Base-by-base conservation (phyloP, 331 rosid species). In the Prunus yedoensis region DNA sequence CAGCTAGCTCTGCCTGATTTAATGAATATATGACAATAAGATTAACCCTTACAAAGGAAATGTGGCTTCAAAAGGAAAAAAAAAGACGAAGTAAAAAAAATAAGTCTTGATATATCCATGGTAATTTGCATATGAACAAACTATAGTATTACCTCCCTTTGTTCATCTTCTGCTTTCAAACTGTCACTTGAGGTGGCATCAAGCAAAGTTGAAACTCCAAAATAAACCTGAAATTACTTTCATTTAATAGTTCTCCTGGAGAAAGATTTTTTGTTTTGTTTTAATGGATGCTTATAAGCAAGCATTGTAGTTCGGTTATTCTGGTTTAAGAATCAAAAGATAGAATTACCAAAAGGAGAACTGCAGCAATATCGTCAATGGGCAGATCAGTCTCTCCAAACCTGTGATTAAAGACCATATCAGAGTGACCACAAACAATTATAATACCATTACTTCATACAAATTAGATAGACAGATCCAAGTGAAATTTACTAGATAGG, bases 1-100 rank as follows among this genome's bases (percentile, higher is more conserved):
- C 94, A 9, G 97, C 99, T 69, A 92, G 57, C 90, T 95, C 99
- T 73, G 98, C 99, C 99, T 95, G 91, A 71, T 85, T 81, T 83
- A 81, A 59, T 46, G 73, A 63, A 88, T 83, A 59, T 30, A 28
- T 74, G 80, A 79, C 51, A 70, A 32, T 73, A 50, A 63, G 59
- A 30, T 21, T 58, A 63, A 74, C 25, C 68, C 66, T 52, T 51
- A 38, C 20, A 6, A 47, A 13, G 43, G 30, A 57, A 64, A 38
- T 10, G 38, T 65, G 38, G 6, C 43, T 27, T 14, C 12, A 66
- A 56, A 53, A 47, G 46, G 70, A 23, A 45, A 18, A 58, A 18
- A 47, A 47, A 66, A 47, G 62, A 28, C 1, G 32, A 43, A 17
- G n/a, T 61, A 47, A 46, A 25, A 25, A 21, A 62, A 61, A 35